Conservation (phyloP, 2,329 filamentous ascomycete genomes). For the Microsporum audouinii region DNA sequence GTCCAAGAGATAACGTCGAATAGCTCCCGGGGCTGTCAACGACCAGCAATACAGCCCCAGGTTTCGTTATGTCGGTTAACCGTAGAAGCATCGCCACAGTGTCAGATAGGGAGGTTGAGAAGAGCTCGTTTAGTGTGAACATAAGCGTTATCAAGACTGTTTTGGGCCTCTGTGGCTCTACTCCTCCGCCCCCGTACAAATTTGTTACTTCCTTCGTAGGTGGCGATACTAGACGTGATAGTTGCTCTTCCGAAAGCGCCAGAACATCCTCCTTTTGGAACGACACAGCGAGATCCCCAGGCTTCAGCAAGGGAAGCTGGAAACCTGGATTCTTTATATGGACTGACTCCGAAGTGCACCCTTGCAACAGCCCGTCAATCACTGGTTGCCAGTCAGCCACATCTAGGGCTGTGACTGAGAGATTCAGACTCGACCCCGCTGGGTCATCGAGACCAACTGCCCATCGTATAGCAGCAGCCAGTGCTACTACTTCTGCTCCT, state of each 20-base stretch:
- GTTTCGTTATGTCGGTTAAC: slow-evolving; percentile 48
- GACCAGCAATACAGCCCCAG: slow-evolving; percentile 62
- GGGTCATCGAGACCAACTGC: background rate
- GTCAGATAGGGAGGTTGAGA: slow-evolving; percentile 60
- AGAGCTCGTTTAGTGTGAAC: slow-evolving; percentile 94
- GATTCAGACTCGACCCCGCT: background rate
- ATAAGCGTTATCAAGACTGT: slow-evolving; percentile 63
- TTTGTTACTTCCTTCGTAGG: background rate
- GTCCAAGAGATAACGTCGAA: slow-evolving; percentile 62
- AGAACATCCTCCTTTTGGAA: slow-evolving; percentile 46
- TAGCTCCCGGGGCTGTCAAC: slow-evolving; percentile 92
- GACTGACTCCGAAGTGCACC: slow-evolving; percentile 37
- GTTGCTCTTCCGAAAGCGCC: slow-evolving; percentile 24
- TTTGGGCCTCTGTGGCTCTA: background rate
- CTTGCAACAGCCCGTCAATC: slow-evolving; percentile 45
- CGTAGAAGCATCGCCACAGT: slow-evolving; percentile 66
- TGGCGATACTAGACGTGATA: slow-evolving; percentile 28
- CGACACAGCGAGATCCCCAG: slow-evolving; percentile 20
- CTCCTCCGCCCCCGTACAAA: background rate
- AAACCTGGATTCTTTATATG: slow-evolving; percentile 20
- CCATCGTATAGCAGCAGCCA: slow-evolving; percentile 42
- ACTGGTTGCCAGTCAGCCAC: slow-evolving; percentile 65
- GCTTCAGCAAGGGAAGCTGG: slow-evolving; percentile 20
- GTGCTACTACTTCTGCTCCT: slow-evolving; percentile 55
- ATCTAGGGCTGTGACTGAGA: slow-evolving; percentile 59